Evolutionary conservation across 768 basidiomycete species (phyloP).

Genomic region (Rubroboletus satanas): DNA sequence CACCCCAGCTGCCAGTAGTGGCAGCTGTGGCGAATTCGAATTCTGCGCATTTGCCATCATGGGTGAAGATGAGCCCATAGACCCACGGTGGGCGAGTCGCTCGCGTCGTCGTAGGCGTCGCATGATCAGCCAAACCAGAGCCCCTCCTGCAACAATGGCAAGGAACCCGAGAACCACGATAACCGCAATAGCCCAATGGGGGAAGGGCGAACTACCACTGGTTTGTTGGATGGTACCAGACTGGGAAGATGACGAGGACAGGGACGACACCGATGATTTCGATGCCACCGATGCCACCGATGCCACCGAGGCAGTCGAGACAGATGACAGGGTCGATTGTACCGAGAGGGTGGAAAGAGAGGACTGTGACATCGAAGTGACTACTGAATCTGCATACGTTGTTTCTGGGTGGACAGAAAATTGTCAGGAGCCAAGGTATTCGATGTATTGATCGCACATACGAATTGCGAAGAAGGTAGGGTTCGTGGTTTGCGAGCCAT

Average conservation of each 20-base stretch:
- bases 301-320: conserved; percentile 34
- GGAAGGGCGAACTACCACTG: conserved; percentile 47
- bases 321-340: conserved; percentile 22
- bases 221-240: conserved; percentile 47
- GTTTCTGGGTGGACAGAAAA: conserved; percentile 49
- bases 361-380: conserved; percentile 49
- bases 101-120: conserved; percentile 59
- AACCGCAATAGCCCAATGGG: conserved; percentile 89
- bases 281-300: conserved; percentile 38
- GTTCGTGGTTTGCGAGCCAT: conserved; percentile 60
- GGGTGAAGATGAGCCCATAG: conserved; percentile 75
- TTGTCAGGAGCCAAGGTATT: conserved; percentile 5
- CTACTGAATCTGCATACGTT: conserved; percentile 65
- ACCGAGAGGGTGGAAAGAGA: conserved; percentile 34
- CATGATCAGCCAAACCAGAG: conserved; percentile 70
- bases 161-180: conserved; percentile 84
- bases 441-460: conserved; percentile 42
- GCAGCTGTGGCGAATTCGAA: conserved; percentile 42
- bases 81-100: conserved; percentile 56
- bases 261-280: conserved; percentile 31
- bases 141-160: conserved; percentile 66
- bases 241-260: conserved; percentile 16
- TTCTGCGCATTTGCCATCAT: conserved; percentile 70
- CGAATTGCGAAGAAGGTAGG: conserved; percentile 77
- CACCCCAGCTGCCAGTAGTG: conserved; percentile 38